phyloP scores from a whole-genome alignment of 1,139 yeast genomes.

The Taphrina populina region DNA sequence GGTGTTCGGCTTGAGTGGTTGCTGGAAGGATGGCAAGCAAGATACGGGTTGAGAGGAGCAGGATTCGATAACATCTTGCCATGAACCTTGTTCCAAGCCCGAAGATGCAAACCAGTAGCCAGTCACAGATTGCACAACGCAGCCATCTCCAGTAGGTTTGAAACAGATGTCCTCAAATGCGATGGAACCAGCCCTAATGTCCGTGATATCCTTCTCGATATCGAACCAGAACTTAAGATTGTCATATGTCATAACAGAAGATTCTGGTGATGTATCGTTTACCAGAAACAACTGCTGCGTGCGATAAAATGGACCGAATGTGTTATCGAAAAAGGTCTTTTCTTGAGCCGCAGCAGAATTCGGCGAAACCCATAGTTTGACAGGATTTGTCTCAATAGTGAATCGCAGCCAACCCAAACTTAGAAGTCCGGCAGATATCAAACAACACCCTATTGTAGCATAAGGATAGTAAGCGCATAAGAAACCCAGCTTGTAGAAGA shows the following conservation, averaged over 20 bases:
- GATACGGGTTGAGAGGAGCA: slow-evolving; percentile 83
- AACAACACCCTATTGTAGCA: slow-evolving; percentile 52
- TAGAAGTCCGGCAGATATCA: slow-evolving; percentile 51
- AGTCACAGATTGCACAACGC: slow-evolving; percentile 86
- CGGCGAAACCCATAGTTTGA: slow-evolving; percentile 86
- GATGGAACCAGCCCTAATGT: slow-evolving; percentile 40
- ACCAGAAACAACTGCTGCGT: slow-evolving; percentile 80
- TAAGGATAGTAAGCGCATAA: slow-evolving; percentile 62
- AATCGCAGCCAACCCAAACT: slow-evolving; percentile 57
- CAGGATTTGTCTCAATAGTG: slow-evolving; percentile 73
- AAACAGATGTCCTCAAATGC: slow-evolving; percentile 66
- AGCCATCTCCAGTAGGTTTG: slow-evolving; percentile 74
- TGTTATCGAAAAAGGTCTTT: slow-evolving; percentile 66
- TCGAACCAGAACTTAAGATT: slow-evolving; percentile 84
- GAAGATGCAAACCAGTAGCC: no score
- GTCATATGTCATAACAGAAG: slow-evolving; percentile 59
- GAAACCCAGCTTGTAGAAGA: slow-evolving; percentile 55
- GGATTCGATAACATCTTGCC: slow-evolving; percentile 55
- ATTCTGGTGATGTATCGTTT: slow-evolving; percentile 57
- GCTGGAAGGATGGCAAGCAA: slow-evolving; percentile 87
- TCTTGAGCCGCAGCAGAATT: slow-evolving; percentile 68
- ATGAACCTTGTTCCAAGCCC: slow-evolving; percentile 67
- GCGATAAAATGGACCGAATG: slow-evolving; percentile 90
- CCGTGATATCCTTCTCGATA: slow-evolving; percentile 52
- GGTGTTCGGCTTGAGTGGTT: slow-evolving; percentile 72